Evolutionary conservation across 2,329 filamentous ascomycete genomes (phyloP), one percentile per base, ranked within the genome.

Genomic region (Aaosphaeria arxii): DNA sequence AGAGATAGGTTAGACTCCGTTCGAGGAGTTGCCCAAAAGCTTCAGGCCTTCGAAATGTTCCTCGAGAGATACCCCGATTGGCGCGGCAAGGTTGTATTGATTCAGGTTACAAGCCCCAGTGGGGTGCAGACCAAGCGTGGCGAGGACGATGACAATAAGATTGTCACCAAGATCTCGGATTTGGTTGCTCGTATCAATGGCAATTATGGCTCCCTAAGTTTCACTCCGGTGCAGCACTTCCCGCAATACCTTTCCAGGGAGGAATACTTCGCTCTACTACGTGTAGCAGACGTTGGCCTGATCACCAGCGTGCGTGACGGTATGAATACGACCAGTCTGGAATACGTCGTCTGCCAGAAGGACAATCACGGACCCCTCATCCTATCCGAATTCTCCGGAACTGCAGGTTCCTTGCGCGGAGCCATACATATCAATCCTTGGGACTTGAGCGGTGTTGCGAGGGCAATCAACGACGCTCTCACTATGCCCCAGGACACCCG

Each of bases 361-460:
- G 87, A 94, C 54, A 86, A 85, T 48, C 85, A 91, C 58, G 89
- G 91, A 1, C 92, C 91, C 1, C 77, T 97, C 42, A 96, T 97
- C 56, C 82, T 97, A 28, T 97, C 94, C 11, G 92, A 97, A 70
- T 97, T 97, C 71, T 96, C 91, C 53, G 92, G 92, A 49, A 96
- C 92, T 1, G 91, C 92, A 31, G 89, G 89, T 46, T 94, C 86
- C 47, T 79, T 97, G 35, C 82, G 83, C 52, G 87, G 88, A 62
- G 92, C 92, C 31, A 91, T 96, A 52, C 90, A 95, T 71, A 96
- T 97, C 76, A 97, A 97, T 72, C 92, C 92, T 1, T 97, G 91
- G 90, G 91, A 96, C 66, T 79, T 92, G 46, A 84, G 81, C 29
- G 89, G 88, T 33, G 91, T 96, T 11, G 91, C 91, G 4, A 82